phyloP scores from a whole-genome alignment of 305 asterid genomes.

The Solanum aculeatissimum region DNA sequence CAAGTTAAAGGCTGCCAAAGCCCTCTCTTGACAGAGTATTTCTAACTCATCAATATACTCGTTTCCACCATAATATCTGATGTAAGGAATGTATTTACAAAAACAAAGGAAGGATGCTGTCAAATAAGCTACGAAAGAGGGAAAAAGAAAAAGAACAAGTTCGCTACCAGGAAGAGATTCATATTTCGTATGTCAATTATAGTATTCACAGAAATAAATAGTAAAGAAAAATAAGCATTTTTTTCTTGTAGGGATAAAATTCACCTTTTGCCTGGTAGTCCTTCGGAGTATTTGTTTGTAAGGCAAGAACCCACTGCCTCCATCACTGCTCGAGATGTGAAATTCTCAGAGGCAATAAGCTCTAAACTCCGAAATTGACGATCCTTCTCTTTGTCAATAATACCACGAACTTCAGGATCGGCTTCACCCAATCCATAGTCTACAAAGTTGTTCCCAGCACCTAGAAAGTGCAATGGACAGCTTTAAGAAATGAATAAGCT shows the following conservation, averaged over 20 bases:
- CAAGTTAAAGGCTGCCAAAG: slow-evolving; percentile 76
- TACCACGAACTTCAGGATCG: slow-evolving; percentile 70
- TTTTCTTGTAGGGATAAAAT: not conserved
- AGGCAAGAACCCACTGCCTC: slow-evolving; percentile 99
- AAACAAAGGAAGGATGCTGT: not conserved
- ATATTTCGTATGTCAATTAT: not conserved
- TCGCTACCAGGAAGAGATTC: not conserved
- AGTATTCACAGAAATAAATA: not conserved
- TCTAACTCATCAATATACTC: slow-evolving; percentile 84
- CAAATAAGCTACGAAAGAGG: not conserved
- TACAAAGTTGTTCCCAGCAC: slow-evolving; percentile 41
- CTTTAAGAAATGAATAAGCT: not conserved
- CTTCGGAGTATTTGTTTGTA: slow-evolving; percentile 94
- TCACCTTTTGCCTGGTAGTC: slow-evolving; percentile 92
- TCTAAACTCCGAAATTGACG: slow-evolving; percentile 89
- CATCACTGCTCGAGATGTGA: slow-evolving; percentile 98
- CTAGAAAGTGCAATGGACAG: slow-evolving; percentile 17
- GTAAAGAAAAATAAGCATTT: not conserved
- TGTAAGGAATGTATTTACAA: not conserved
- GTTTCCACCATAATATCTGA: slow-evolving; percentile 90
- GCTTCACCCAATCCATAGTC: slow-evolving; percentile 53
- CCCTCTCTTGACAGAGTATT: slow-evolving; percentile 86
- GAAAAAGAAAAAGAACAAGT: not conserved
- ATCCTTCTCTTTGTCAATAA: slow-evolving; percentile 69
- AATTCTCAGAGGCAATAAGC: slow-evolving; percentile 94